A percentile compares a stretch with the other conserved stretches of the same genome.
Evolutionary conservation across 2,329 filamentous ascomycete species (phyloP).

Genomic region (Pseudopithomyces chartarum): DNA sequence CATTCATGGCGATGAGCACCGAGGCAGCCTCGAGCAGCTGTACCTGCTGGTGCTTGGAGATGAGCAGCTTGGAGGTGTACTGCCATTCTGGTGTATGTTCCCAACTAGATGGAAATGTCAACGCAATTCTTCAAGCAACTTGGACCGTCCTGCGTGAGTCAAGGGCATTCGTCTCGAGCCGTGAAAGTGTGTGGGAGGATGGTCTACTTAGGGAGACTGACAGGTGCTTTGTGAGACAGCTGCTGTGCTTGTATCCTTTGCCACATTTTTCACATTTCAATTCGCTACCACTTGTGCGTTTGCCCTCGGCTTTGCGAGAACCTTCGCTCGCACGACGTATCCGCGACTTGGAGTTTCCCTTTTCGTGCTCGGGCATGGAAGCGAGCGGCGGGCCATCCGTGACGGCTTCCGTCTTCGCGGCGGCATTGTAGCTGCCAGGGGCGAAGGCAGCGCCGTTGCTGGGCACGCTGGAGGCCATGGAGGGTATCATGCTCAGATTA

Average conservation of each 20-base stretch:
- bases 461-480: constrained; percentile 72
- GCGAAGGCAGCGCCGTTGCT: constrained; percentile 51
- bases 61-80: constrained; percentile 93
- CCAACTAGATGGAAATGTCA: constrained; percentile 71
- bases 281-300: constrained; percentile 80
- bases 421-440: constrained; percentile 42
- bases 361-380: constrained; percentile 50
- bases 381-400: constrained; percentile 70
- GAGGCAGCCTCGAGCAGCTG: constrained; percentile 95
- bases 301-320: constrained; percentile 80
- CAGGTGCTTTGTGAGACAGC: constrained; percentile 99
- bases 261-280: constrained; percentile 97
- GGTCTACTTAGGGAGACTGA: constrained; percentile 71
- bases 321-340: constrained; percentile 80
- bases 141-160: constrained; percentile 18
- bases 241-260: constrained; percentile 99
- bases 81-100: constrained; percentile 99
- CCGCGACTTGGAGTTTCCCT: constrained; percentile 57
- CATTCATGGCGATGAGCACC: constrained; percentile 91
- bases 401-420: constrained; percentile 61
- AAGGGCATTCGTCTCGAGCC: constrained; percentile 47
- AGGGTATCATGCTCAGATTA: constrained; percentile 63
- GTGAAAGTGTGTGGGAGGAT: constrained; percentile 51
- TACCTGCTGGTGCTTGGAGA: constrained; percentile 99
- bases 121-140: constrained; percentile 25